These are phyloP conservation scores for Eimeria tenella DNA, from an alignment of 169 alveolate species.

Conservation along the genomic window DNA sequence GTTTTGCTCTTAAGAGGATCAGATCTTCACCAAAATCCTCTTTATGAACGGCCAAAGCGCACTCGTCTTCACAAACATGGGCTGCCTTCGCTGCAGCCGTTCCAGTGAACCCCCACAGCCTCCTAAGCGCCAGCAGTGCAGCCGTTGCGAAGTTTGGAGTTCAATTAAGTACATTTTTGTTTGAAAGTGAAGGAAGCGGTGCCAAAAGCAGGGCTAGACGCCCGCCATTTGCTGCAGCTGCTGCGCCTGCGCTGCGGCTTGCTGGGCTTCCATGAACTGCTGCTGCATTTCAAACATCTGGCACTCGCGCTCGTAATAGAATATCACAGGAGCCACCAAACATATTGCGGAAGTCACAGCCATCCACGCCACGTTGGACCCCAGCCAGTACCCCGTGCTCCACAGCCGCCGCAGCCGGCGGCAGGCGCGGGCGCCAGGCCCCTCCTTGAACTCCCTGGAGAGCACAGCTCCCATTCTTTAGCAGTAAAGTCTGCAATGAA, in stretches of 20 bases:
- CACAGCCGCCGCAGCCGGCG: conserved; percentile 62
- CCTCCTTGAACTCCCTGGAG: not conserved
- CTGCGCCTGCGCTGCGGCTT: conserved; percentile 63
- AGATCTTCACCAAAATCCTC: too few relatives aligned
- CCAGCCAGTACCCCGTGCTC: conserved; percentile 44
- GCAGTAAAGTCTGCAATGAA: not conserved
- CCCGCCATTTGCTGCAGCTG: too few relatives aligned
- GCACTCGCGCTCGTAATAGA: conserved; percentile 85
- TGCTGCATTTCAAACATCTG: conserved; percentile 85
- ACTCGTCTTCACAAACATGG: too few relatives aligned
- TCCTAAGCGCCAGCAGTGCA: too few relatives aligned
- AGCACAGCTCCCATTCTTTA: not conserved
- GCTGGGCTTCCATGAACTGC: conserved; percentile 80
- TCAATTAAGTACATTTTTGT: too few relatives aligned
- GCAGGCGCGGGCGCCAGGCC: not conserved
- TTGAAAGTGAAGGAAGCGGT: too few relatives aligned
- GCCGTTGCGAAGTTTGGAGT: too few relatives aligned
- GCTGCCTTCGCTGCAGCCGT: too few relatives aligned
- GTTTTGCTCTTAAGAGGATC: too few relatives aligned
- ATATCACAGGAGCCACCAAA: conserved; percentile 84
- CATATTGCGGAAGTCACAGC: conserved; percentile 78
- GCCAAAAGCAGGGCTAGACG: too few relatives aligned
- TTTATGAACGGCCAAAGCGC: too few relatives aligned
- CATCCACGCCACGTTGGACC: conserved; percentile 79
- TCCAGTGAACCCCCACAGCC: too few relatives aligned